Conservation (phyloP, 2,329 filamentous ascomycete genomes). For the Ophiostoma perfectum region DNA sequence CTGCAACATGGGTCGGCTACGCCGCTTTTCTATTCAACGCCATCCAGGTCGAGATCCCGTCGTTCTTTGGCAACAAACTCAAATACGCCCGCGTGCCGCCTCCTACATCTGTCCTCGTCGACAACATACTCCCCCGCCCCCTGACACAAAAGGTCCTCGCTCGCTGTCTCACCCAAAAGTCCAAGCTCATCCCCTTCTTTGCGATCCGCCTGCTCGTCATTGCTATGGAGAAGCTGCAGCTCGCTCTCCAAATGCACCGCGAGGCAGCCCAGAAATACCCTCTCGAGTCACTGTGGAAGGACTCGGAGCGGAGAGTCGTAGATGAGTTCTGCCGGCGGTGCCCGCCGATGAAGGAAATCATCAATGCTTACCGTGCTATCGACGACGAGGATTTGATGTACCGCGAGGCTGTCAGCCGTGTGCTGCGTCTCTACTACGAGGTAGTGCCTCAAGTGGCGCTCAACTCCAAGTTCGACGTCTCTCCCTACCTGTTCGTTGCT, state of each 20-base stretch:
- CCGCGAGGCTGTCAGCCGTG: constrained; percentile 69
- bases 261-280: constrained; percentile 32
- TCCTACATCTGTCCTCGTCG: constrained; percentile 70
- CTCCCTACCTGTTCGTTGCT: constrained; percentile 64
- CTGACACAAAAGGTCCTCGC: constrained; percentile 73
- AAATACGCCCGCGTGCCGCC: constrained; percentile 65
- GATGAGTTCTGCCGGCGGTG: constrained; percentile 73
- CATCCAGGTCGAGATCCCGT: constrained; percentile 67
- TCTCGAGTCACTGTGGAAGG: constrained; percentile 53
- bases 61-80: constrained; percentile 61
- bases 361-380: constrained; percentile 66
- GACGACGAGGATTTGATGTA: constrained; percentile 65
- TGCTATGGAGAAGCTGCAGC: constrained; percentile 70
- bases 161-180: constrained; percentile 71
- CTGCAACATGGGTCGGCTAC: constrained; percentile 91
- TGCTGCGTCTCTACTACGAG: constrained; percentile 81
- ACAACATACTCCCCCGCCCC: constrained; percentile 79
- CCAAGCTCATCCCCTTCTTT: constrained; percentile 77
- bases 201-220: constrained; percentile 72
- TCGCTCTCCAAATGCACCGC: constrained; percentile 57
- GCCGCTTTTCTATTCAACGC: constrained; percentile 81
- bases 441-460: constrained; percentile 72
- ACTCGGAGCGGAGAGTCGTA: constrained; percentile 61
- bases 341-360: constrained; percentile 75
- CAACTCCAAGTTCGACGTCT: constrained; percentile 83